Conservation (phyloP, 306 rosid species). For the Castanea sativa region DNA sequence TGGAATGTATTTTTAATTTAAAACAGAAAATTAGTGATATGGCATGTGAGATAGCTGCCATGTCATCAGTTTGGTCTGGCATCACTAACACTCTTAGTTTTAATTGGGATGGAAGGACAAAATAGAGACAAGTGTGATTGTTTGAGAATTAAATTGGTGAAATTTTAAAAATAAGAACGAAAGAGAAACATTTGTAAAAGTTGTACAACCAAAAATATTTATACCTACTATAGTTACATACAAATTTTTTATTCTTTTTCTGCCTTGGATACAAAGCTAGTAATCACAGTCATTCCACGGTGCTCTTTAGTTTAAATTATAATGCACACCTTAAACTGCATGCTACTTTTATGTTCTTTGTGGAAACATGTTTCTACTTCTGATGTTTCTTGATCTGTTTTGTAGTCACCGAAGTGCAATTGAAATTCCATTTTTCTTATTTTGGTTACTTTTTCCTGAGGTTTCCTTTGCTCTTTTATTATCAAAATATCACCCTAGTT, state of each 20-base stretch:
- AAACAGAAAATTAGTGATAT: too few relatives aligned
- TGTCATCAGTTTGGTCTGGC: too few relatives aligned
- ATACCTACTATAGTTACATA: not conserved
- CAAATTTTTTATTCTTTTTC: not conserved
- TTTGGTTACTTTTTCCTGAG: conserved; percentile 9
- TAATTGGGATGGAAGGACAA: too few relatives aligned
- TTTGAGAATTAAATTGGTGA: too few relatives aligned
- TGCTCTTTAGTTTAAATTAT: not conserved
- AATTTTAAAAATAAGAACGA: too few relatives aligned
- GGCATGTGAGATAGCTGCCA: too few relatives aligned
- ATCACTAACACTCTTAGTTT: too few relatives aligned
- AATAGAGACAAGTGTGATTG: too few relatives aligned
- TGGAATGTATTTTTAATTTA: too few relatives aligned
- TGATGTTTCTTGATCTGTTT: not conserved
- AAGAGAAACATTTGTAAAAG: too few relatives aligned
- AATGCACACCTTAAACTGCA: not conserved
- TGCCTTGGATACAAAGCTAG: not conserved
- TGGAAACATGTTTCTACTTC: not conserved
- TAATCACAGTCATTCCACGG: not conserved
- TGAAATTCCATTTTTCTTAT: not conserved
- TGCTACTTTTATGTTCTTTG: not conserved
- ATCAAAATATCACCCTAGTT: not conserved
- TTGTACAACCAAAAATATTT: too few relatives aligned
- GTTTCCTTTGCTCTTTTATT: conserved; percentile 6
- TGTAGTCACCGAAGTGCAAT: not conserved